Percentiles rank a stretch among this genome's conserved stretches.
Conservation (phyloP, 2,329 filamentous ascomycete genomes). For the Decorospora gaudefroyi region DNA sequence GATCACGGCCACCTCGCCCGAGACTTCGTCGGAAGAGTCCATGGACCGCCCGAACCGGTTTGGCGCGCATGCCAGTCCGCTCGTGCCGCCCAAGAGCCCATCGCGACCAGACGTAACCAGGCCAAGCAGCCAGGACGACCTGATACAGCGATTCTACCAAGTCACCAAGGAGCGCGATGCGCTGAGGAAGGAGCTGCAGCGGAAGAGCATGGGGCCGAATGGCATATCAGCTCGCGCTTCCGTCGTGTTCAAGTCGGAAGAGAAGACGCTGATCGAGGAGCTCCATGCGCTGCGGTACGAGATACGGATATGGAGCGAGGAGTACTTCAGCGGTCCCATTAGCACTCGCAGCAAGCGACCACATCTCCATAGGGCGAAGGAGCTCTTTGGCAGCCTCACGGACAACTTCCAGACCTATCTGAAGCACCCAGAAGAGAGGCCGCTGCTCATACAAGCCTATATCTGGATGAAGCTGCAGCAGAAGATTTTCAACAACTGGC, state of each 20-base stretch:
- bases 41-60: conserved; percentile 28
- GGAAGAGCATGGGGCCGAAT: conserved; percentile 39
- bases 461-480: conserved; percentile 45
- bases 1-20: conserved; percentile 25
- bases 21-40: conserved; percentile 35
- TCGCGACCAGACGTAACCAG: conserved; percentile 39
- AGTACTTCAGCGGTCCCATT: conserved; percentile 41
- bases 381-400: conserved; percentile 41
- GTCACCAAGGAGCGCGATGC: conserved; percentile 47
- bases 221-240: conserved; percentile 35
- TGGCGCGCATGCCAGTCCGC: conserved; percentile 29
- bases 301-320: conserved; percentile 43
- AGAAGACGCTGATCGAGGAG: conserved; percentile 45
- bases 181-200: conserved; percentile 44
- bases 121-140: conserved; percentile 45
- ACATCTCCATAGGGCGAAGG: conserved; percentile 38
- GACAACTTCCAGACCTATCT: conserved; percentile 44
- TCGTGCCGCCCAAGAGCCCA: conserved; percentile 45
- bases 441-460: conserved; percentile 45
- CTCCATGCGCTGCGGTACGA: conserved; percentile 42
- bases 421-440: conserved; percentile 38
- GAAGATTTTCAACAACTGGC: conserved; percentile 45
- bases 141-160: conserved; percentile 46
- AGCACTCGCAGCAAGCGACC: conserved; percentile 38
- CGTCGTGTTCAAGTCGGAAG: conserved; percentile 42